These are phyloP conservation scores for Hysterium pulicare DNA, from an alignment of 2,329 filamentous ascomycete species.

Conservation along the genomic window DNA sequence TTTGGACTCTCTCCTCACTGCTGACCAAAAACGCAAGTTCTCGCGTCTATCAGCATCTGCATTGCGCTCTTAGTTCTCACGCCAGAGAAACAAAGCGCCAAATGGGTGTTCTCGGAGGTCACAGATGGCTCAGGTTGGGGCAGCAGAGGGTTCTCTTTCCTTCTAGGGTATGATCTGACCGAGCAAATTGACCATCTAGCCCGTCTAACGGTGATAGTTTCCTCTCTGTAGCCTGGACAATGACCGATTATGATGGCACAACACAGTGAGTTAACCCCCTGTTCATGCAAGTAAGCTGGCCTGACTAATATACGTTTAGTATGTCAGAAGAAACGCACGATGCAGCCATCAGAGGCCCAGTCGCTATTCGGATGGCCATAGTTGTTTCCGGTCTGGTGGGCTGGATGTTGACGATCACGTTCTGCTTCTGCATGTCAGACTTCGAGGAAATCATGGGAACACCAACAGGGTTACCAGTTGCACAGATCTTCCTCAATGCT, in stretches of 20 bases:
- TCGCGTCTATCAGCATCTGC: slow-evolving; percentile 60
- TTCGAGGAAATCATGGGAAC: slow-evolving; percentile 54
- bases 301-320: slow-evolving; percentile 32
- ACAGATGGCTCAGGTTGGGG: slow-evolving; percentile 63
- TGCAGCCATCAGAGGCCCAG: slow-evolving; percentile 57
- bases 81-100: slow-evolving; percentile 56
- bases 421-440: slow-evolving; percentile 62
- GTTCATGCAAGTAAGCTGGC: slow-evolving; percentile 16
- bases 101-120: slow-evolving; percentile 60
- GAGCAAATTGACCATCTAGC: neutral
- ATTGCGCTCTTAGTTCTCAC: slow-evolving; percentile 57
- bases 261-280: slow-evolving; percentile 50
- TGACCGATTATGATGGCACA: slow-evolving; percentile 67
- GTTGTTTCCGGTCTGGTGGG: slow-evolving; percentile 58
- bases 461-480: slow-evolving; percentile 59
- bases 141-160: slow-evolving; percentile 59
- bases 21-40: slow-evolving; percentile 39
- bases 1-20: neutral
- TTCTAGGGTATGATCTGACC: slow-evolving; percentile 50
- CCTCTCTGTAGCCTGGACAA: slow-evolving; percentile 59
- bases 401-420: slow-evolving; percentile 61
- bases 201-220: slow-evolving; percentile 38
- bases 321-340: slow-evolving; percentile 67
- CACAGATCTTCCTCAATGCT: slow-evolving; percentile 57
- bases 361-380: slow-evolving; percentile 59